Evolutionary conservation across 2,329 filamentous ascomycete genomes (phyloP).

Genomic region (Diaporthe australafricana): DNA sequence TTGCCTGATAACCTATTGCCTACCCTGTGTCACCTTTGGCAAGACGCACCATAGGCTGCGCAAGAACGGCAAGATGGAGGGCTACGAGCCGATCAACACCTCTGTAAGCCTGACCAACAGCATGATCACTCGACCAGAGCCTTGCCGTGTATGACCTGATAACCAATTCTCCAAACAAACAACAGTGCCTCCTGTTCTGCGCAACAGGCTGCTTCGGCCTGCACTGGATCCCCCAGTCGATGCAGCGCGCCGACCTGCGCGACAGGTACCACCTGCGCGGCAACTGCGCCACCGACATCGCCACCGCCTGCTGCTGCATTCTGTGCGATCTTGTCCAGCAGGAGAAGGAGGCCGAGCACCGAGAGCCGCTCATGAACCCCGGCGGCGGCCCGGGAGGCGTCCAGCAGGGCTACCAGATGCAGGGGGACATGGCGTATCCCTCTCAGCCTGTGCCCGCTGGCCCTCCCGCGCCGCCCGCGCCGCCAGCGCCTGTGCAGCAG

Average conservation of each 20-base stretch:
- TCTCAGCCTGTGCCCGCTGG: not conserved
- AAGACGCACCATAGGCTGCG: constrained; percentile 59
- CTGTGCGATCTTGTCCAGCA: constrained; percentile 59
- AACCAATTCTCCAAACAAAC: not conserved
- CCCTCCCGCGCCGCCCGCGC: not conserved
- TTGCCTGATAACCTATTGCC: constrained; percentile 58
- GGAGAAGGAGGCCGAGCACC: constrained; percentile 59
- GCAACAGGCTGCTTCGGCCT: constrained; percentile 54
- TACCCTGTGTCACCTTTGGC: constrained; percentile 61
- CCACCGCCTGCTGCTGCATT: constrained; percentile 57
- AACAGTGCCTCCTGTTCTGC: constrained; percentile 57
- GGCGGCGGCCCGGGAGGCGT: constrained; percentile 38
- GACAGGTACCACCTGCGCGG: constrained; percentile 59
- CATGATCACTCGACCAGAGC: too few relatives aligned
- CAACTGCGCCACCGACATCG: constrained; percentile 55
- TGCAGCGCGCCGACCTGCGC: constrained; percentile 59
- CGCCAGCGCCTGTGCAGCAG: not conserved
- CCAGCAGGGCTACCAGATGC: constrained; percentile 47
- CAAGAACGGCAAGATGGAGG: constrained; percentile 53
- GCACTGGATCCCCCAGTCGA: constrained; percentile 55
- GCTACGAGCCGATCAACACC: constrained; percentile 60
- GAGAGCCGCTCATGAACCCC: constrained; percentile 44
- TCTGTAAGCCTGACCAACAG: constrained; percentile 49
- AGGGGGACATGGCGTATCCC: constrained; percentile 43
- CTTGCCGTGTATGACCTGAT: not conserved